phyloP scores from a whole-genome alignment of 2,329 filamentous ascomycete species.

The Paraphaeosphaeria minitans region DNA sequence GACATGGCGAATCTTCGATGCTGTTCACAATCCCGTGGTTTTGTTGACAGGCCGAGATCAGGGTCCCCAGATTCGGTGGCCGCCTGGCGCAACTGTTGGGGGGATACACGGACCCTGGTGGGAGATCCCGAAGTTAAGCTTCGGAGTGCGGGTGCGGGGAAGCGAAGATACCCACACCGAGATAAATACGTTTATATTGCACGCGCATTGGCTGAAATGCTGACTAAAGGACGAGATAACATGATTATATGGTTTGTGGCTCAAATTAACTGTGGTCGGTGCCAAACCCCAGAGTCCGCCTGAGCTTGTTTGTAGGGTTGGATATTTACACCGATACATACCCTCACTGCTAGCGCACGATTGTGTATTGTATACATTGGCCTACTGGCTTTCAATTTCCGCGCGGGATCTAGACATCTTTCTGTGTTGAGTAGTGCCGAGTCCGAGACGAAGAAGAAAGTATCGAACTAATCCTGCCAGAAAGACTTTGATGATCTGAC shows the following conservation, averaged over 20 bases:
- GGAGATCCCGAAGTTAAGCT: neutral
- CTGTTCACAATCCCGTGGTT: neutral
- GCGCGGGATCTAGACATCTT: neutral
- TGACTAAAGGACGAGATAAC: neutral
- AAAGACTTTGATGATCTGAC: too few relatives aligned
- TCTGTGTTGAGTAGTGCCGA: too few relatives aligned
- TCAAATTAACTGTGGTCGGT: neutral
- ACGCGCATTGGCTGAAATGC: neutral
- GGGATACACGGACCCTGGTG: neutral
- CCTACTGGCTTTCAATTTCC: neutral
- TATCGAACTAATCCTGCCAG: too few relatives aligned
- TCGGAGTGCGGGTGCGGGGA: slow-evolving; percentile 10
- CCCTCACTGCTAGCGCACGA: neutral
- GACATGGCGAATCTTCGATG: neutral
- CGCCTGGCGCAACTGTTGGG: neutral
- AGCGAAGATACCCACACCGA: neutral
- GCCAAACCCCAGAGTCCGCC: neutral
- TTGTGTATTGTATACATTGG: neutral
- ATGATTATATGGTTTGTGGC: neutral
- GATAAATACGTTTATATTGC: neutral
- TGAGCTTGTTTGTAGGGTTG: neutral
- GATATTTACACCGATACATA: neutral
- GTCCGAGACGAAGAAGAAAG: too few relatives aligned
- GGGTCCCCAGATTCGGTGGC: neutral
- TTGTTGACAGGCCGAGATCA: neutral